Conservation (phyloP, 257 asterid species). For the Solanum dulcamara region DNA sequence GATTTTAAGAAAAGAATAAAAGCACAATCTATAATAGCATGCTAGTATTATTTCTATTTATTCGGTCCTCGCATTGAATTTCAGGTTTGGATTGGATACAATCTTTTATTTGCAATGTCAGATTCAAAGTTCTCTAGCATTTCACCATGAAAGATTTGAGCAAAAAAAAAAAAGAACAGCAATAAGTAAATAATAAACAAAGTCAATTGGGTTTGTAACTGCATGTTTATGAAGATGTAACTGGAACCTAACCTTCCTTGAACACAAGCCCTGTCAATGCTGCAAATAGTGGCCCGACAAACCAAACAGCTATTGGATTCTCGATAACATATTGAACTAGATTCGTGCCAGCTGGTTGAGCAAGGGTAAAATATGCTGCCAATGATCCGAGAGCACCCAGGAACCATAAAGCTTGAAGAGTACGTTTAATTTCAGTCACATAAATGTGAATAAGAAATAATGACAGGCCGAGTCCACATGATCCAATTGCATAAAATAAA, state of each 20-base stretch:
- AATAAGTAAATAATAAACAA: neutral
- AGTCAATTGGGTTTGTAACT: neutral
- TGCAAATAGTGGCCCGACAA: slow-evolving; percentile 87
- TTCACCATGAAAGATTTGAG: neutral
- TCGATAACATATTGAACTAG: slow-evolving; percentile 66
- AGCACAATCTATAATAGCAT: neutral
- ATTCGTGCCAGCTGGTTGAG: slow-evolving; percentile 51
- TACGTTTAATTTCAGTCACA: slow-evolving; percentile 80
- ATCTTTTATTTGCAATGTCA: neutral
- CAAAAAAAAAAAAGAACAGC: neutral
- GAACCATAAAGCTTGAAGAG: slow-evolving; percentile 74
- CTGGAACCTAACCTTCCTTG: slow-evolving; percentile 57
- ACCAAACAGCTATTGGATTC: slow-evolving; percentile 73
- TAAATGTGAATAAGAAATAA: slow-evolving; percentile 77
- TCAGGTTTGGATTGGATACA: neutral
- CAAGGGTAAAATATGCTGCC: slow-evolving; percentile 41
- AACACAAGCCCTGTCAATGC: slow-evolving; percentile 85
- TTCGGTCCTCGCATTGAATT: neutral
- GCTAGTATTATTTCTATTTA: neutral
- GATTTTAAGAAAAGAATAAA: neutral
- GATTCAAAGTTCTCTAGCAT: neutral
- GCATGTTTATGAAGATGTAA: neutral
- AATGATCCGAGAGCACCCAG: slow-evolving; percentile 65
- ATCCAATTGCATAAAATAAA: slow-evolving; percentile 50
- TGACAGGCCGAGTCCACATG: slow-evolving; percentile 70